These are phyloP conservation scores for Wallacemonas sp. DNA, from an alignment of 208 protist genomes.

Conservation along the genomic window DNA sequence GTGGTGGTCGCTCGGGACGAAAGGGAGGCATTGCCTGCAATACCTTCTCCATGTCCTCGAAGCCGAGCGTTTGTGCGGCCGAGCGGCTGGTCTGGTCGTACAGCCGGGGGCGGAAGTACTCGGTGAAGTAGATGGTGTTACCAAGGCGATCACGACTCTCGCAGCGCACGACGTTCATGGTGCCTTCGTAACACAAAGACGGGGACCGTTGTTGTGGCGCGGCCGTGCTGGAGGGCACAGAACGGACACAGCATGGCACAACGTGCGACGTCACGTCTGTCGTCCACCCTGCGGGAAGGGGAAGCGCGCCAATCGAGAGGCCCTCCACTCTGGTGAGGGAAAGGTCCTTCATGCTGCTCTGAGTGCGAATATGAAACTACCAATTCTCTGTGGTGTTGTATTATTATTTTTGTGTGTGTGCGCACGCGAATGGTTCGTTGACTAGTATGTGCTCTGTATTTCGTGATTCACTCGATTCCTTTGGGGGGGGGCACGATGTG, in stretches of 20 bases:
- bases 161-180: constrained; percentile 8
- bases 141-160: constrained; percentile 6
- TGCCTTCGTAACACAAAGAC: not conserved
- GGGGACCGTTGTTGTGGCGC: not conserved
- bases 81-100: constrained; percentile 14
- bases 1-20: not conserved
- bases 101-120: constrained; percentile 9
- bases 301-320: constrained; percentile 46
- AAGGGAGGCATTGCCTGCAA: constrained; percentile 11
- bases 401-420: not conserved
- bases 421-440: too few relatives aligned
- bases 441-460: too few relatives aligned
- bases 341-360: not conserved
- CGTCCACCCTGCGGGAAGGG: constrained; percentile 60
- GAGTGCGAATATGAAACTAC: not conserved
- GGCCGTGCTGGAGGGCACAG: not conserved
- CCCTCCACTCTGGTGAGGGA: constrained; percentile 15
- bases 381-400: not conserved
- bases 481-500: too few relatives aligned
- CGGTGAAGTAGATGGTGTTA: constrained; percentile 7
- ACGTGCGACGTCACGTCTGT: constrained; percentile 51
- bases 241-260: constrained; percentile 18
- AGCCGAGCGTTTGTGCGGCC: not conserved
- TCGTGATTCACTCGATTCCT: too few relatives aligned
- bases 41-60: constrained; percentile 7